Evolutionary conservation across 768 basidiomycete genomes (phyloP).

Genomic region (Polyporus arcularius): DNA sequence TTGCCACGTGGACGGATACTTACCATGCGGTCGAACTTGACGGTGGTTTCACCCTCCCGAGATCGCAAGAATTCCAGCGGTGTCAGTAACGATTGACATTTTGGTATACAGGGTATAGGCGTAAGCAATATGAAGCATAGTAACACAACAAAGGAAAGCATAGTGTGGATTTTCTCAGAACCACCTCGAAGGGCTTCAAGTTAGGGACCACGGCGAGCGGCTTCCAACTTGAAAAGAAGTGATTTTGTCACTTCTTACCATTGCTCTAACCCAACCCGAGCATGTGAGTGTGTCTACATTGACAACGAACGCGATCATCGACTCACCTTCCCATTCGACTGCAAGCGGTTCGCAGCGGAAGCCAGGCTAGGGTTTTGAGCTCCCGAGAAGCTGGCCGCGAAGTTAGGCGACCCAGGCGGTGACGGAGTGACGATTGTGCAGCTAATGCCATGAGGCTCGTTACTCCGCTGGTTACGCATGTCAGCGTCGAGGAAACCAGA

Average conservation of each 20-base stretch:
- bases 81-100: too few species aligned
- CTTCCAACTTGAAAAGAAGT: background rate
- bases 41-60: too few species aligned
- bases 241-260: background rate
- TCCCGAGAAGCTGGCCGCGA: background rate
- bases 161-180: background rate
- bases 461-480: background rate
- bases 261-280: background rate
- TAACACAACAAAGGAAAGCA: too few species aligned
- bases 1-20: background rate
- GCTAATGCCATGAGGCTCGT: background rate
- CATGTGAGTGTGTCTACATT: background rate
- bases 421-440: background rate
- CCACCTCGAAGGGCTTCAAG: background rate
- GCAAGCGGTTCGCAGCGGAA: background rate
- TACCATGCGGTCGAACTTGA: background rate
- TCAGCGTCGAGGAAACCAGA: background rate
- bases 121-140: too few species aligned
- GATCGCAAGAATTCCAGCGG: too few species aligned
- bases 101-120: too few species aligned
- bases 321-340: background rate
- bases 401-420: background rate
- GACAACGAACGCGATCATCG: background rate
- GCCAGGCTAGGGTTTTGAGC: background rate
- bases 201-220: background rate